Percentiles rank a stretch among this genome's conserved stretches.
phyloP scores from a whole-genome alignment of 129 eudicot species.

The Chrysanthemum lavandulifolium region DNA sequence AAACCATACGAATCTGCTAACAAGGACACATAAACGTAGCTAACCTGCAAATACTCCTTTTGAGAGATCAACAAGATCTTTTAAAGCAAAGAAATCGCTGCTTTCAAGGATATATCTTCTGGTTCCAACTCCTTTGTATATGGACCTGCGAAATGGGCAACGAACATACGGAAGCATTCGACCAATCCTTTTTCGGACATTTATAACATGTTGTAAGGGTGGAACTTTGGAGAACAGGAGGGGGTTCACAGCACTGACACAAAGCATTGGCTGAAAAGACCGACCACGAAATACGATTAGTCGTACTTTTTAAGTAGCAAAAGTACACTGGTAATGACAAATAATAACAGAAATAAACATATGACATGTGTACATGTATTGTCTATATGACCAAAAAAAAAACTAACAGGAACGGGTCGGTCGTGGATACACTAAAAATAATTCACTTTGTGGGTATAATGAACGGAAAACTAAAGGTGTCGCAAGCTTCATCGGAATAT shows the following conservation, averaged over 20 bases:
- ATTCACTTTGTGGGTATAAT: too few species aligned
- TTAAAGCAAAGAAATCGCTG: constrained; percentile 84
- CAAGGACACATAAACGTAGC: background rate
- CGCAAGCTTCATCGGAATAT: too few species aligned
- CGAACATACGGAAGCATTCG: constrained; percentile 83
- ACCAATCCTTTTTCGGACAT: constrained; percentile 70
- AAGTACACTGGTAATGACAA: background rate
- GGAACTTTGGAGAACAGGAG: constrained; percentile 76
- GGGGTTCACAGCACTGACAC: constrained; percentile 95
- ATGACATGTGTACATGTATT: too few species aligned
- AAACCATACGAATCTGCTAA: background rate
- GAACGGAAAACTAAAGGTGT: too few species aligned
- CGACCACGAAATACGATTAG: constrained; percentile 7
- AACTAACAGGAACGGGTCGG: too few species aligned
- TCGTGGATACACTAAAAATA: too few species aligned
- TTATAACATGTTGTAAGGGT: constrained; percentile 73
- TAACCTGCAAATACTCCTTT: constrained; percentile 95
- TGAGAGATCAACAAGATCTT: constrained; percentile 92
- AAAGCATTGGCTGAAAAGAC: constrained; percentile 89
- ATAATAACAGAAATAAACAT: too few species aligned
- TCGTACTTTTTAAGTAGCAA: constrained; percentile 1
- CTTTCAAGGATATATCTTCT: constrained; percentile 92
- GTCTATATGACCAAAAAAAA: too few species aligned
- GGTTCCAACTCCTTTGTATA: constrained; percentile 80
- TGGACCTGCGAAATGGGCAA: constrained; percentile 84